Evolutionary conservation across 768 basidiomycete species (phyloP).

Genomic region (Strobilomyces echinocephalus): DNA sequence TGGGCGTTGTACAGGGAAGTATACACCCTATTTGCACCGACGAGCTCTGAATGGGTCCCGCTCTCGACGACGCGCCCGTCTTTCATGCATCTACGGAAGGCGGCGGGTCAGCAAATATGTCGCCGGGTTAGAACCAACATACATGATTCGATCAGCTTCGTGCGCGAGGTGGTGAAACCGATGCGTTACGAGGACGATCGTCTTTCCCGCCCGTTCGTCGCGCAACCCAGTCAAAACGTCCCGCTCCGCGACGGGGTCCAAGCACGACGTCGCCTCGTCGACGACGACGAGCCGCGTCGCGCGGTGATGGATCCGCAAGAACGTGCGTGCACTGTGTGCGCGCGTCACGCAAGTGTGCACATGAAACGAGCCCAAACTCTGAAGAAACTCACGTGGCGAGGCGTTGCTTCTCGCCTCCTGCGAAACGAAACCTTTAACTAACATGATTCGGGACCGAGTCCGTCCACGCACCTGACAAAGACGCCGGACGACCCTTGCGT

Average conservation of each 20-base stretch:
- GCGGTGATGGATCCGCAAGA: constrained; percentile 34
- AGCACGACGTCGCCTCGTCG: constrained; percentile 56
- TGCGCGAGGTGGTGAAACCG: constrained; percentile 47
- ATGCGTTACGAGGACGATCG: constrained; percentile 54
- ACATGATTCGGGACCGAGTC: background rate
- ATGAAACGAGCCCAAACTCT: no score
- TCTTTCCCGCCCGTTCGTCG: constrained; percentile 40
- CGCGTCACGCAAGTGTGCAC: background rate
- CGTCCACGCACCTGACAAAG: constrained; percentile 20
- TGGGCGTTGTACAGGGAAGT: constrained; percentile 27
- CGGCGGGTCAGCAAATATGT: background rate
- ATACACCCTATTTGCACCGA: constrained; percentile 24
- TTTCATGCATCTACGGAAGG: constrained; percentile 27
- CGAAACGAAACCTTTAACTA: background rate
- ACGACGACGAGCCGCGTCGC: constrained; percentile 45
- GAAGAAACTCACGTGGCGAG: constrained; percentile 41
- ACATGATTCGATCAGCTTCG: constrained; percentile 52
- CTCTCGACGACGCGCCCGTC: constrained; percentile 28
- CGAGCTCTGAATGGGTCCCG: constrained; percentile 29
- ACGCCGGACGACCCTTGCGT: constrained; percentile 19
- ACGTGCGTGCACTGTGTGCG: constrained; percentile 40
- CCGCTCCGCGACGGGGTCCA: constrained; percentile 53
- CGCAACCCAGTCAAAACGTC: constrained; percentile 41
- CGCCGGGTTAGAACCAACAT: constrained; percentile 10
- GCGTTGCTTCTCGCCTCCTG: constrained; percentile 46